Base-by-base conservation (phyloP, 2,329 filamentous ascomycete genomes). In the Ascochyta rabiei region DNA sequence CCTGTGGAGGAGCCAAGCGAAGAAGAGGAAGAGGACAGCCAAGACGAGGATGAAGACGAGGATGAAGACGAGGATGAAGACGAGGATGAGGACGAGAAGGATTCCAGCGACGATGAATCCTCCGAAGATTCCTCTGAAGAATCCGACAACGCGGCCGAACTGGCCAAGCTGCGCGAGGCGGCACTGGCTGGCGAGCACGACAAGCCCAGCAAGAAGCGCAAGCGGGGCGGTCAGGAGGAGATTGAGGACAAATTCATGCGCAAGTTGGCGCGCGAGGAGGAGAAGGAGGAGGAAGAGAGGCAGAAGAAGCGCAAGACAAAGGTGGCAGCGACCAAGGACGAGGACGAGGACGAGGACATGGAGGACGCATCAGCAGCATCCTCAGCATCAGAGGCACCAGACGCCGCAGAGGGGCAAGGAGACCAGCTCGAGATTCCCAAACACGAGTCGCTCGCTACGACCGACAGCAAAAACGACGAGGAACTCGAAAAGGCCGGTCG, bases 401-500 rank as follows among this genome's bases (percentile, higher is more conserved):
- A 64, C 31, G 63, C 65, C 8, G 71, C 72, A 3, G 70, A 71
- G 10, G 72, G 72, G 2, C 77, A 79, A 13, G 77, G 80, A 19
- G 77, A 77, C 87, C 69, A 85, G 82, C 50, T 79, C 84, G 34
- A 75, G 72, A 61, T 80, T 9, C 80, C 79, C 4, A 72, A 78
- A 77, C 72, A 82, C 79, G 76, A 86, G 81, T 74, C 79, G 65
- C 41, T 78, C 63, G 57, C 77, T 59, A 62, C 68, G 63, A 55
- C 77, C 56, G 63, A 67, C 13, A 70, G 71, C 35, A 76, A 75
- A 46, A 72, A 74, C 46, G 76, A 78, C 19, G 66, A 80, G 19
- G 90, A 96, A 61, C 67, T 96, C 2, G 90, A 96, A 53, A 96
- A 96, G 79, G 90, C 93, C 8, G 85, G 85, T 53, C 89, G 95